Conservation (phyloP, 176 grass and related monocot genomes). For the Oryza brachyantha region DNA sequence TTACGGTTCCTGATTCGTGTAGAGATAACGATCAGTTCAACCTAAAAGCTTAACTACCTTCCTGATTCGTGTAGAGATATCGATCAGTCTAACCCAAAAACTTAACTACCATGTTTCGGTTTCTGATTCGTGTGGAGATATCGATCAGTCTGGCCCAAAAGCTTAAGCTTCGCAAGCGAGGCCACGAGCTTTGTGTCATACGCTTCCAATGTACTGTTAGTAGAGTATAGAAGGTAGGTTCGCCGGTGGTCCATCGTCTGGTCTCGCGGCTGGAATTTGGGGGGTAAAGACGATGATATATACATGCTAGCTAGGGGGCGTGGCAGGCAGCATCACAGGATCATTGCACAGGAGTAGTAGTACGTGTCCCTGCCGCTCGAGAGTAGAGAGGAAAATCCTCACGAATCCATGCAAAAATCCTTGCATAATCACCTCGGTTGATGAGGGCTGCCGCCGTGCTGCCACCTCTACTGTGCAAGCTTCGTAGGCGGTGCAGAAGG, state of each 20-base stretch:
- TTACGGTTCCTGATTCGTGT: neutral
- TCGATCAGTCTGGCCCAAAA: too few relatives aligned
- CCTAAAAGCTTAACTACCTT: too few relatives aligned
- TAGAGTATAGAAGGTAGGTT: neutral
- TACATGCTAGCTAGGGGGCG: neutral
- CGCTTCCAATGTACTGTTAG: neutral
- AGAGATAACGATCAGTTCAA: too few relatives aligned
- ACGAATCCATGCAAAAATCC: neutral
- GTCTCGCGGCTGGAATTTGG: neutral
- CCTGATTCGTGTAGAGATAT: too few relatives aligned
- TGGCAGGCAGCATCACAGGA: neutral
- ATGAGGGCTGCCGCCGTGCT: neutral
- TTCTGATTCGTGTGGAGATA: neutral
- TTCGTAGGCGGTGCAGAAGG: neutral
- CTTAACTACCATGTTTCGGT: neutral
- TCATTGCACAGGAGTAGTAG: neutral
- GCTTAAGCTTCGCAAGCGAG: too few relatives aligned
- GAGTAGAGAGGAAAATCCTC: neutral
- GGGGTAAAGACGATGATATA: neutral
- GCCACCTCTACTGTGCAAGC: neutral
- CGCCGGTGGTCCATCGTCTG: conserved; percentile 8
- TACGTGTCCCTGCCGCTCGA: neutral
- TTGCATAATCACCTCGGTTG: neutral
- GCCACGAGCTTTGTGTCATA: neutral
- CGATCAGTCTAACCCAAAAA: neutral